phyloP scores from a whole-genome alignment of 441 rosid genomes.

The Mallotus repandus region DNA sequence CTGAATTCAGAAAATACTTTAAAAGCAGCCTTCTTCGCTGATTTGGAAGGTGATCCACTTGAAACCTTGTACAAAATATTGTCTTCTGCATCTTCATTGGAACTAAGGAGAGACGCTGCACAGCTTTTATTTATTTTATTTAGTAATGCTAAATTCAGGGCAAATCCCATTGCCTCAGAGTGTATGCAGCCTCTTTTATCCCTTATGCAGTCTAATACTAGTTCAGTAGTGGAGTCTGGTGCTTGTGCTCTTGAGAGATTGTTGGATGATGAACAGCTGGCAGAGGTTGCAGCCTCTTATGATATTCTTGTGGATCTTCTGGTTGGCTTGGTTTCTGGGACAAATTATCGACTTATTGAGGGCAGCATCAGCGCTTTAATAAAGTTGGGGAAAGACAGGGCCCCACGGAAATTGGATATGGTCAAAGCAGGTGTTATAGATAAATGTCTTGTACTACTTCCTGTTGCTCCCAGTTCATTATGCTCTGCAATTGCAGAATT shows the following conservation, averaged over 20 bases:
- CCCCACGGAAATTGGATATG: constrained; percentile 66
- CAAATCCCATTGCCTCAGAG: constrained; percentile 48
- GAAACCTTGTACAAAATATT: constrained; percentile 59
- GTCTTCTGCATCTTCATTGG: constrained; percentile 61
- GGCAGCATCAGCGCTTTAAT: constrained; percentile 70
- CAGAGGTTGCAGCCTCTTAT: constrained; percentile 53
- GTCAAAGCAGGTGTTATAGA: constrained; percentile 73
- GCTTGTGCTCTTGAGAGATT: constrained; percentile 75
- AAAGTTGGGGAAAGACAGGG: constrained; percentile 84
- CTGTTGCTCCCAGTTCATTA: constrained; percentile 57
- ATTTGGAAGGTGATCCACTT: constrained; percentile 65
- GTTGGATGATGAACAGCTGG: constrained; percentile 59
- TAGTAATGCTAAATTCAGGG: constrained; percentile 45
- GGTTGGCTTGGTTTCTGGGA: constrained; percentile 58
- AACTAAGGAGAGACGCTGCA: constrained; percentile 68
- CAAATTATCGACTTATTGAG: constrained; percentile 59
- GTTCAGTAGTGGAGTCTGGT: constrained; percentile 55
- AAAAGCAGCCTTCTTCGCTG: constrained; percentile 45
- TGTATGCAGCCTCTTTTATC: constrained; percentile 66
- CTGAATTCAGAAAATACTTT: constrained; percentile 57
- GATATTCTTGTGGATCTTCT: constrained; percentile 57
- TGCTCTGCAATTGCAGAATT: constrained; percentile 73
- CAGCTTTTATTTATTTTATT: constrained; percentile 60
- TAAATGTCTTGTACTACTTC: constrained; percentile 66
- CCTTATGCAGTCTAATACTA: constrained; percentile 54